Base-by-base conservation (phyloP, 345 rosid species). In the Eucalyptus sp. region DNA sequence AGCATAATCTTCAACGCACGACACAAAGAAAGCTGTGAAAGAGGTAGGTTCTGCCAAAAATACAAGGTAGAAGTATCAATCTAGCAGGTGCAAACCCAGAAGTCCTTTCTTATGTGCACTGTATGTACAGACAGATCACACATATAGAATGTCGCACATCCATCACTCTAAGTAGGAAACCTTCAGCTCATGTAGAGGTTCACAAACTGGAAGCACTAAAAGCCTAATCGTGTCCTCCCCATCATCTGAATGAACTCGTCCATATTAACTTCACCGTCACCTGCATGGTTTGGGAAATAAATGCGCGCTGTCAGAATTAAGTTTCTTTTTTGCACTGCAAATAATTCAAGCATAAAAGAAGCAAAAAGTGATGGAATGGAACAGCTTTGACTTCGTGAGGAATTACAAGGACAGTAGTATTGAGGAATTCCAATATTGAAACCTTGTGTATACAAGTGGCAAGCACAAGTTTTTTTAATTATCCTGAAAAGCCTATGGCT, bases 241-340 rank as follows among this genome's bases (percentile, higher is more conserved):
- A 96, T 97, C 94, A 95, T 95, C 94, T 87, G 92, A 87, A 94
- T 88, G 90, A 97, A 97, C 85, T 97, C 98, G 5, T 97, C 95
- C 29, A 89, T 10, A 68, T 88, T 89, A 83, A 97, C 96, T 93
- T 96, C 97, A 86, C 96, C 96, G 90, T 97, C 98, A 89, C 85
- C 99, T 97, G 92, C 62, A 46, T 89, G 87, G 88, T 64, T 90
- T 89, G 84, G 37, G 43, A 88, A 20, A 79, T 87, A 80, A 46
- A 85, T 25, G 90, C 29, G 13, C 60, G 29, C 49, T 50, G 20
- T 37, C 33, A 87, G 85, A 29, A 71, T 79, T 25, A 80, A 16
- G 62, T 50, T 10, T 84, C 22, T 49, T 41, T 44, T 29, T n/a
- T 22, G 49, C 15, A 89, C 64, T 15, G 46, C 76, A 62, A 87